Conservation (phyloP, 805 yeast genomes). For the Cyberlindnera maritima region DNA sequence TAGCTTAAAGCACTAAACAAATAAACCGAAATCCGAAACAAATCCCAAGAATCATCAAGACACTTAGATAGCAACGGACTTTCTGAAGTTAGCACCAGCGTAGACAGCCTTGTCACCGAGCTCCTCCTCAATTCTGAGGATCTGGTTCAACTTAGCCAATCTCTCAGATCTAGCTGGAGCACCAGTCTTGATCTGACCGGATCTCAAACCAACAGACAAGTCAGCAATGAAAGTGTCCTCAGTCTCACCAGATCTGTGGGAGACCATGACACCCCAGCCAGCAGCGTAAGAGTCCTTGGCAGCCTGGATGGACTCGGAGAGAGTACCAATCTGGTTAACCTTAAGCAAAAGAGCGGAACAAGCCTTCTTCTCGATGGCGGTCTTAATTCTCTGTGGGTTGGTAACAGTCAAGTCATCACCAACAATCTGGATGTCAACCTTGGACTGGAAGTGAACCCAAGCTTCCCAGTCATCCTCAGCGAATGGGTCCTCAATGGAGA, state of each 20-base stretch:
- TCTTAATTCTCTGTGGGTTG: conserved; percentile 91
- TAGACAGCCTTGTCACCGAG: conserved; percentile 95
- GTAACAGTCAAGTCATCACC: conserved; percentile 99
- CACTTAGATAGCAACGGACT: conserved; percentile 33
- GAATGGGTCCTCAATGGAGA: conserved; percentile 97
- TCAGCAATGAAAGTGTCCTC: conserved; percentile 99
- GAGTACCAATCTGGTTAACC: conserved; percentile 98
- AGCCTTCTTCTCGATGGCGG: conserved; percentile 95
- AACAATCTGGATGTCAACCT: conserved; percentile 82
- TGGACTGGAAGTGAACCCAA: conserved; percentile 85
- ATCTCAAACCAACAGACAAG: conserved; percentile 94
- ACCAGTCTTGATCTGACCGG: conserved; percentile 99
- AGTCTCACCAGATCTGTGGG: conserved; percentile 99
- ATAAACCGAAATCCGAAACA: not conserved
- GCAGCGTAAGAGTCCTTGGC: conserved; percentile 94
- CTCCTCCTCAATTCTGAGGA: conserved; percentile 97
- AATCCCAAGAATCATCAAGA: not conserved
- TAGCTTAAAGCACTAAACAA: not conserved
- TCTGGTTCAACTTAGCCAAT: conserved; percentile 98
- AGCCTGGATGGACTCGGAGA: conserved; percentile 94
- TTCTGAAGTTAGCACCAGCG: conserved; percentile 91
- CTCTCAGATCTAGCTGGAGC: conserved; percentile 99
- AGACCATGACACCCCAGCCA: conserved; percentile 99
- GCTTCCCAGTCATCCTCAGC: conserved; percentile 99
- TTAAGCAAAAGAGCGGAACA: conserved; percentile 93